Conservation (phyloP, 176 grass and related monocot species). For the Phoenix dactylifera region DNA sequence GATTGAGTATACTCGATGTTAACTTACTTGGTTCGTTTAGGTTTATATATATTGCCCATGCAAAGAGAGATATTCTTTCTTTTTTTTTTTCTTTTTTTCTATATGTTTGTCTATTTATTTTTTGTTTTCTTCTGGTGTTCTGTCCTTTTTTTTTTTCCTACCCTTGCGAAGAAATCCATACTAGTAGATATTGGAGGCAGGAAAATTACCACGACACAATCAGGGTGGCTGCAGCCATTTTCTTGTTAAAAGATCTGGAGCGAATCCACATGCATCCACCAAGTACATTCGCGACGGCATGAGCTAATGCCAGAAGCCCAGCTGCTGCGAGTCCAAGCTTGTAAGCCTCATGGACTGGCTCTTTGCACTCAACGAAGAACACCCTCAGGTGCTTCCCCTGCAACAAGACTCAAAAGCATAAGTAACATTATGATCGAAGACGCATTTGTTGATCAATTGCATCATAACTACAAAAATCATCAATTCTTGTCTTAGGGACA, state of each 20-base stretch:
- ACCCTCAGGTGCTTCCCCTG: conserved; percentile 51
- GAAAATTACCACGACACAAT: conserved; percentile 60
- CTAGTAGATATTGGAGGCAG: background rate
- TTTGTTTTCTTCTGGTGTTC: too few species aligned
- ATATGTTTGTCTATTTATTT: too few species aligned
- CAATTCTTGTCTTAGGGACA: too few species aligned
- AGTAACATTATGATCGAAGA: too few species aligned
- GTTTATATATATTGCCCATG: too few species aligned
- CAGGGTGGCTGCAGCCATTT: conserved; percentile 41
- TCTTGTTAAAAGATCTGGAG: conserved; percentile 47
- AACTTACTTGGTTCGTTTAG: too few species aligned
- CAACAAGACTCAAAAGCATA: background rate
- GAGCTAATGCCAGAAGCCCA: conserved; percentile 51
- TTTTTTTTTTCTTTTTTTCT: too few species aligned
- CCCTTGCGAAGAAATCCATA: background rate
- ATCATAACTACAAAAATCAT: too few species aligned
- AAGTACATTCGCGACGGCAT: conserved; percentile 53
- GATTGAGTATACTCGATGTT: too few species aligned
- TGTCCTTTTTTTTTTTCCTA: too few species aligned
- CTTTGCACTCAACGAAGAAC: conserved; percentile 66
- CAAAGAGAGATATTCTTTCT: too few species aligned
- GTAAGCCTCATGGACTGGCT: conserved; percentile 72
- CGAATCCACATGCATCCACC: conserved; percentile 63
- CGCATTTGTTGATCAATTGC: too few species aligned
- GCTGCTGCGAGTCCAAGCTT: conserved; percentile 68